Conservation (phyloP, 352 stramenopile genomes). For the Albugo candida region DNA sequence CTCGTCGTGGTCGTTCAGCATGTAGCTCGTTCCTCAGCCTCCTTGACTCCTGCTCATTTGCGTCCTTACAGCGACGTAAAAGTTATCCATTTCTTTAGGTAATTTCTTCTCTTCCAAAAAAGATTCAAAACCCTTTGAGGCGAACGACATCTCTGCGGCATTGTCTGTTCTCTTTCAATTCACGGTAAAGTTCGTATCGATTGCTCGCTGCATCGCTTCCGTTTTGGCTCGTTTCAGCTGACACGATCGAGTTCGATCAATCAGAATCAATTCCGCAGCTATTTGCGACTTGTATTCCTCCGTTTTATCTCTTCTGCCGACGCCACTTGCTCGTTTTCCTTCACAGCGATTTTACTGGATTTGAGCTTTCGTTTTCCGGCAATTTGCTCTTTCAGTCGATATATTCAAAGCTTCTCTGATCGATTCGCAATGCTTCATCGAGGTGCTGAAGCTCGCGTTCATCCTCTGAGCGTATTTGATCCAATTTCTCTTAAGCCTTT, state of each 20-base stretch:
- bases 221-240: too few relatives aligned
- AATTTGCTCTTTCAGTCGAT: too few relatives aligned
- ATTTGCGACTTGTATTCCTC: too few relatives aligned
- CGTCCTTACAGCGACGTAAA: background rate
- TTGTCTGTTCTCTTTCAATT: background rate
- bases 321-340: too few relatives aligned
- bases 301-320: too few relatives aligned
- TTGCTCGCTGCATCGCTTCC: too few relatives aligned
- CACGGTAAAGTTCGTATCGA: background rate
- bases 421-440: background rate
- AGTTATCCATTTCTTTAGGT: background rate
- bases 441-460: too few relatives aligned
- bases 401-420: too few relatives aligned
- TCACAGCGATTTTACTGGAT: too few relatives aligned
- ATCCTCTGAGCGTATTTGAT: background rate
- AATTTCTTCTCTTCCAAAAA: background rate
- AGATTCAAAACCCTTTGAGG: background rate
- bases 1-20: background rate
- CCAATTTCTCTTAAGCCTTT: background rate
- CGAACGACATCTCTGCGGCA: background rate
- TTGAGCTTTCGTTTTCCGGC: too few relatives aligned
- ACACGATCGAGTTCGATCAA: too few relatives aligned
- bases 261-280: too few relatives aligned
- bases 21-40: background rate
- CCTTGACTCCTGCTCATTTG: background rate